Percentiles rank a stretch among this genome's conserved stretches.
phyloP scores from a whole-genome alignment of 129 eudicot species.

The Calendula officinalis region DNA sequence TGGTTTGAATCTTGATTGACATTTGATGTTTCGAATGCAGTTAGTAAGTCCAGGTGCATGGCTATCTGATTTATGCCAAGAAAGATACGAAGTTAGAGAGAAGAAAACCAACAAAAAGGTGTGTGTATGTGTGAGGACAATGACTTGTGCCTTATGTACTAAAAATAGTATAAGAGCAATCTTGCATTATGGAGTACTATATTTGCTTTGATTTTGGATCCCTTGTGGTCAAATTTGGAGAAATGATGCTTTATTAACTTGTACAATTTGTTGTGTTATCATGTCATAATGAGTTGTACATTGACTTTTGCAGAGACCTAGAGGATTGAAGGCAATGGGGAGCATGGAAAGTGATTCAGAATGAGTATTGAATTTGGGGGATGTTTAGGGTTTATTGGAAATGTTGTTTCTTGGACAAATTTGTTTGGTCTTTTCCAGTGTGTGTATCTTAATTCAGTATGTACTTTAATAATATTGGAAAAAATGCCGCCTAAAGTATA shows the following conservation, averaged over 20 bases:
- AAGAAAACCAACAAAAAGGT: conserved; percentile 73
- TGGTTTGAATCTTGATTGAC: conserved; percentile 11
- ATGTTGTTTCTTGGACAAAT: conserved; percentile 21
- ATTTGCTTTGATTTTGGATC: conserved; percentile 2
- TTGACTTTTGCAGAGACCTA: conserved; percentile 56
- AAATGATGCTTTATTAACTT: not conserved
- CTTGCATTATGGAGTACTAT: not conserved
- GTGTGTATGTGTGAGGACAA: not conserved
- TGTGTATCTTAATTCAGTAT: conserved; percentile 14
- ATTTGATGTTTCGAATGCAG: conserved; percentile 36
- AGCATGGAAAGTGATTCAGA: conserved; percentile 76
- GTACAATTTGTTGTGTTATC: conserved; percentile 12
- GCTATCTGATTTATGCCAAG: conserved; percentile 63
- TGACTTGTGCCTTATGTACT: conserved; percentile 9
- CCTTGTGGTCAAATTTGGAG: not conserved
- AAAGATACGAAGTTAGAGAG: conserved; percentile 77
- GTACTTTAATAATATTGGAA: not conserved
- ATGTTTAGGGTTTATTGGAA: conserved; percentile 27
- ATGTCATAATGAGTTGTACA: conserved; percentile 16
- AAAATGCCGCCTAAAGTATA: no score
- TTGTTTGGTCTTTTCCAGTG: conserved; percentile 4
- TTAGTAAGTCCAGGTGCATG: conserved; percentile 72
- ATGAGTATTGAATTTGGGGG: conserved; percentile 34
- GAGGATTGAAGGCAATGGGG: conserved; percentile 86
- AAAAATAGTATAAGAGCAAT: not conserved